Percentiles rank a stretch among this genome's conserved stretches.
phyloP scores from a whole-genome alignment of 2,329 filamentous ascomycete genomes.

The Phaeosphaeriaceae sp. region DNA sequence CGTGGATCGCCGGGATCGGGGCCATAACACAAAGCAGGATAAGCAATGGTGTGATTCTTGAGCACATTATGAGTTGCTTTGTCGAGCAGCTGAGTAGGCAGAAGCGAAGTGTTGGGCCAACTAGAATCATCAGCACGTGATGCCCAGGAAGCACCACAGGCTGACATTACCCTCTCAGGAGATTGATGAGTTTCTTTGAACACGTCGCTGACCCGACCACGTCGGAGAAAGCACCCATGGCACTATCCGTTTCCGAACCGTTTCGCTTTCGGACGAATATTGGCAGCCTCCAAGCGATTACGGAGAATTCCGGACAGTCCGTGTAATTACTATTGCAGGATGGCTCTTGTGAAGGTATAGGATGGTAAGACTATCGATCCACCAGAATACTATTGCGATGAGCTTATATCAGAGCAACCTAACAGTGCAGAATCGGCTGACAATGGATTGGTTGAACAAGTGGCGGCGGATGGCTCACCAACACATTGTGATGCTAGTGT shows the following conservation, averaged over 20 bases:
- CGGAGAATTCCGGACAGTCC: no score
- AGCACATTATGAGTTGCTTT: constrained; percentile 67
- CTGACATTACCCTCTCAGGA: constrained; percentile 43
- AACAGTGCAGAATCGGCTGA: no score
- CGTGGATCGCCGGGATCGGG: constrained; percentile 68
- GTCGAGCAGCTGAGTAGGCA: constrained; percentile 69
- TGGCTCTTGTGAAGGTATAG: constrained; percentile 16
- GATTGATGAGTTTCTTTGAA: constrained; percentile 44
- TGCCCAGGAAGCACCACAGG: constrained; percentile 13
- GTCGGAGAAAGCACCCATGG: constrained; percentile 40
- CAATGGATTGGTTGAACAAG: no score
- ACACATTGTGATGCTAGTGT: no score
- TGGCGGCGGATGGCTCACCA: no score
- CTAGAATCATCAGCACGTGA: constrained; percentile 56
- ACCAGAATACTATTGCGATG: not conserved
- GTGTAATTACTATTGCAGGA: constrained; percentile 3
- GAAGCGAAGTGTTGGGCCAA: constrained; percentile 69
- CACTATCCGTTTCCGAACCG: constrained; percentile 13
- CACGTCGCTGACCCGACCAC: constrained; percentile 36
- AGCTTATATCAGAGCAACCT: not conserved
- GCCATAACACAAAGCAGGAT: constrained; percentile 76
- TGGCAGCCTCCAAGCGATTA: not conserved
- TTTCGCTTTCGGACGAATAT: constrained; percentile 18
- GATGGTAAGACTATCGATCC: not conserved
- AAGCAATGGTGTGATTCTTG: constrained; percentile 62